Evolutionary conservation across 177 flowering plant species (phyloP), one percentile per base, ranked within the genome.

Genomic region (Vitis hybrid): DNA sequence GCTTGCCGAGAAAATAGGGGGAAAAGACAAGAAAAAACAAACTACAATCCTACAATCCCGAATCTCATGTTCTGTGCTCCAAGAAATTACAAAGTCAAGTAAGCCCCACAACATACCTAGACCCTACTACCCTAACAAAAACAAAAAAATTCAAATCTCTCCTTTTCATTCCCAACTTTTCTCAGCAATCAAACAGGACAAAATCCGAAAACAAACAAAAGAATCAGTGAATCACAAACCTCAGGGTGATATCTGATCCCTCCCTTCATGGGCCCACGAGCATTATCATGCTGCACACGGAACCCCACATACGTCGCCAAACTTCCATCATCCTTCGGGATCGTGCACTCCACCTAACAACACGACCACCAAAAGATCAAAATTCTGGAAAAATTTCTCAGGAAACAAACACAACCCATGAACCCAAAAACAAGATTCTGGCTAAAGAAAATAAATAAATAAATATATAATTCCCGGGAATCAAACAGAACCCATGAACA

Each of bases 201-300:
- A 15, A 65, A 49, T 18, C n/a, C 30, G 17, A 5, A 60, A 49
- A 69, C 52, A 61, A 63, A 15, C 30, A 48, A 48, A 23, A 67
- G 2, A 32, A 11, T 26, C 17, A 51, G 60, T 17, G 5, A 62
- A n/a, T 1, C 19, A 52, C 12, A 14, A 21, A 91, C 96, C 93
- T 91, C 96, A 49, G 88, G 92, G 82, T 91, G 93, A 72, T 88
- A 91, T 72, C 96, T 80, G 78, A 91, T 91, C 68, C 96, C 96
- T 19, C 96, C 96, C 68, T 91, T 91, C 96, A 89, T 91, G 50
- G 96, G 96, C 1, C 96, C 96, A 55, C 96, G 90, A 57, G 96
- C 80, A 74, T 91, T 91, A 70, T 91, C 96, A 75, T 91, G 93
- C 73, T 91, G 96, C 23, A 91, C 88, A 76, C 93, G 84, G 69